Conservation (phyloP, 2,329 filamentous ascomycete species). For the Pseudofabraea citricarpa region DNA sequence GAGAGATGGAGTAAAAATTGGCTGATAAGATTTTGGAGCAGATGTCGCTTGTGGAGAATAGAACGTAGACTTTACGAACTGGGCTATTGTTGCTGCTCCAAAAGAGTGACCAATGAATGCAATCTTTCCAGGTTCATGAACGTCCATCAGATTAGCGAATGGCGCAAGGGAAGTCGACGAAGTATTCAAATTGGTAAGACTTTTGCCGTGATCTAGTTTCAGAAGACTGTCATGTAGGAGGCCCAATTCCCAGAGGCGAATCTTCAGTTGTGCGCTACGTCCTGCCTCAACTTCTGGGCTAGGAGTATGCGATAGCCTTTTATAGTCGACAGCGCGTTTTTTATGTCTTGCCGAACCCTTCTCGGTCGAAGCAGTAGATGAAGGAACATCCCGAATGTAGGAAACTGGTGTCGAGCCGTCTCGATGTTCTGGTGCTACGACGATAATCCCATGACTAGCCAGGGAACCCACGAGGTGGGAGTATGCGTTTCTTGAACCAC, state of each 20-base stretch:
- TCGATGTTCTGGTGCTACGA: constrained; percentile 77
- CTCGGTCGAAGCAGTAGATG: constrained; percentile 30
- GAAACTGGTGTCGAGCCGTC: constrained; percentile 77
- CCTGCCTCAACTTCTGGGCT: constrained; percentile 60
- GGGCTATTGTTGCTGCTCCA: constrained; percentile 67
- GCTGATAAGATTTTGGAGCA: constrained; percentile 42
- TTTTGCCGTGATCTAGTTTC: constrained; percentile 55
- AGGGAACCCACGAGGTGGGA: constrained; percentile 77
- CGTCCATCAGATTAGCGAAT: constrained; percentile 58
- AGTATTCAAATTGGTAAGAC: constrained; percentile 47
- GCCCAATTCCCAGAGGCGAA: constrained; percentile 75
- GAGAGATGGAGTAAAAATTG: constrained; percentile 55
- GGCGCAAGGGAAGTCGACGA: constrained; percentile 45
- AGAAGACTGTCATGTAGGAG: constrained; percentile 64
- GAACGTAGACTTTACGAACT: constrained; percentile 76
- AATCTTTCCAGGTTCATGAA: constrained; percentile 67
- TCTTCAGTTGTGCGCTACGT: constrained; percentile 67
- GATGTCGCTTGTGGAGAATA: constrained; percentile 46
- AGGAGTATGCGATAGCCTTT: constrained; percentile 55
- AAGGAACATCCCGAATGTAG: constrained; percentile 59
- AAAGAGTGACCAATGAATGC: constrained; percentile 79
- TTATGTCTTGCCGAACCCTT: constrained; percentile 15
- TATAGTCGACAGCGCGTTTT: constrained; percentile 35
- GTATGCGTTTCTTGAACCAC: constrained; percentile 77
- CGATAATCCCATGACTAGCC: constrained; percentile 75